Evolutionary conservation across 164 flowering plant genomes (phyloP), one percentile per base, ranked within the genome.

Genomic region (Stephania cephalantha): DNA sequence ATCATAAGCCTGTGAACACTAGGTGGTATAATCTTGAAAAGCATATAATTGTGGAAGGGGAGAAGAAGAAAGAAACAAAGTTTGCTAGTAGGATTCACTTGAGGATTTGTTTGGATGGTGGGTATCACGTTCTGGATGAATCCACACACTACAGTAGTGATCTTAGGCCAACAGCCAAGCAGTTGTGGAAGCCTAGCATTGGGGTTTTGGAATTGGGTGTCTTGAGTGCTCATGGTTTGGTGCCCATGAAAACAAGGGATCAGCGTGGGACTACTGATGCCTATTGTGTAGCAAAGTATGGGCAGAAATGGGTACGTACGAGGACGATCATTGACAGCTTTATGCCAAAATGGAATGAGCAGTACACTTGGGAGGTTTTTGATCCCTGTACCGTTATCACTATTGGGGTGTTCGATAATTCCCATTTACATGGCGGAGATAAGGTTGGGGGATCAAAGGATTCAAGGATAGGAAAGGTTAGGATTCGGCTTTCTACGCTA

Each of bases 101-200:
- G 82, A 85, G 97, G 78, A 71, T 89, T 17, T 86, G 89, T 68
- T 76, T 91, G 74, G 97, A 91, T 48, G 97, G 97, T 46, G 97
- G 97, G 4, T 91, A 91, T 75, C 97, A 91, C 73, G 97, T 91
- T 42, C 74, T 91, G 53, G 97, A 91, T 78, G 97, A 91, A 79
- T 91, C 97, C 5, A 88, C 94, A 0, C 91, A 87, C 75, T 90
- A 90, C 79, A 89, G 90, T 68, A 90, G 97, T 76, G 97, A 90
- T 79, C 89, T 88, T 73, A 80, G 91, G 76, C 94, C 94, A 11
- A 90, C 93, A 0, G 89, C 91, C 6, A 89, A 87, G 69, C 89
- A 80, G 74, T 68, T 91, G 63, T 91, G 97, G 97, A 89, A 80
- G 78, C 74, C 84, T 3, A 87, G 88, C 82, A 87, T 91, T 75